Evolutionary conservation across 257 asterid genomes (phyloP).

Genomic region (Forsythia suspensa): DNA sequence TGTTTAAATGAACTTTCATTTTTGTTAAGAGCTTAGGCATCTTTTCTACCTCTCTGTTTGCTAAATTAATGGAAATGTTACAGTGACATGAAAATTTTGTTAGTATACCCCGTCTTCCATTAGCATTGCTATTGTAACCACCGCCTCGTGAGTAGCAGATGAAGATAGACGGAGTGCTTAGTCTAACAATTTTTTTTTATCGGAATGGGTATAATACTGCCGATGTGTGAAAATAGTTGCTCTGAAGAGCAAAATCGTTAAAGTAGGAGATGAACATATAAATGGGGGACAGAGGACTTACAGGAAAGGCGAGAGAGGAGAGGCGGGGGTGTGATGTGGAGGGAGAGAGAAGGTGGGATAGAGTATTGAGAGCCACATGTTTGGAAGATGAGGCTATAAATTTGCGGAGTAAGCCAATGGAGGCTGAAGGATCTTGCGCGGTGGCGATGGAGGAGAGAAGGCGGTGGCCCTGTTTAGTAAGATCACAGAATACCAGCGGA

Average conservation of each 20-base stretch:
- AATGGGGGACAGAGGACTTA: slow-evolving; percentile 32
- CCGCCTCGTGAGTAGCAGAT: no score
- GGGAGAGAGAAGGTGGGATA: slow-evolving; percentile 77
- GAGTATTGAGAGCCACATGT: slow-evolving; percentile 69
- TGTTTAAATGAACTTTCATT: no score
- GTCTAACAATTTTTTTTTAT: no score
- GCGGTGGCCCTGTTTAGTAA: slow-evolving; percentile 69
- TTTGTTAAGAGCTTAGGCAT: no score
- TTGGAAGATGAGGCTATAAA: slow-evolving; percentile 72
- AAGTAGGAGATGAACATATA: neutral
- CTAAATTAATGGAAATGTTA: neutral
- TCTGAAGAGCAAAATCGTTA: neutral
- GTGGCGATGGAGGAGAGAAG: slow-evolving; percentile 57
- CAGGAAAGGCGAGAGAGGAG: slow-evolving; percentile 65
- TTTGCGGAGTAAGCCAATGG: slow-evolving; percentile 58
- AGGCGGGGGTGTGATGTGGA: slow-evolving; percentile 47
- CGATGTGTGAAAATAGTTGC: neutral
- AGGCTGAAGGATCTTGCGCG: slow-evolving; percentile 36
- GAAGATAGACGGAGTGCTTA: no score
- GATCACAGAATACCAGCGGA: slow-evolving; percentile 32
- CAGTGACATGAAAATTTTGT: neutral
- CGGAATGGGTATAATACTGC: neutral
- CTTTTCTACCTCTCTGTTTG: neutral
- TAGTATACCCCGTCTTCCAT: no score
- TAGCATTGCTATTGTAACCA: no score